Evolutionary conservation across 1,284 basidiomycete genomes (phyloP), one percentile per base, ranked within the genome.

Genomic region (Tilletia setariae): DNA sequence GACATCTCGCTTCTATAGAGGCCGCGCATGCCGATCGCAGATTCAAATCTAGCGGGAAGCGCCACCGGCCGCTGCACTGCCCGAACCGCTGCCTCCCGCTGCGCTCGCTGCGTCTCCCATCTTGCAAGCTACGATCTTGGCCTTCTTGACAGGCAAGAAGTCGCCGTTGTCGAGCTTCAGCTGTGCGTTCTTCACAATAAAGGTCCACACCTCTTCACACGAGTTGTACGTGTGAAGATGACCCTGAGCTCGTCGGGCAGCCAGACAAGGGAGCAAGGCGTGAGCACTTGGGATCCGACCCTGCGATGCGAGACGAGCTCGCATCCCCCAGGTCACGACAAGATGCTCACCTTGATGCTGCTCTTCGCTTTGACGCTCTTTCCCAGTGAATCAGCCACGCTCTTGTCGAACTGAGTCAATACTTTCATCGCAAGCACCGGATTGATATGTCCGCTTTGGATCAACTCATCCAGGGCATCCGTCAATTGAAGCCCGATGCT

Each of bases 391-490:
- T 79, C 79, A 19, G 80, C 80, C 64, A 82, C 78, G 28, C 78
- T 74, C 65, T 76, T 76, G 67, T 82, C 80, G 49, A 82, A 82
- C 67, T 82, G 79, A 68, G 79, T 92, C 68, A 98, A 85, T 8
- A 98, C 93, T 82, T 95, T 92, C 91, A 98, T 94, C 15, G 95
- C 95, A 72, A 98, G 85, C 84, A 98, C 94, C 1, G 96, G 95
- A 23, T 94, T 96, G 77, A 98, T 98, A 69, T 93, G 90, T 1
- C 95, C 95, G 76, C 91, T 92, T 65, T 94, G 96, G 80, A 98
- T 98, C 71, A 98, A 88, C 85, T 98, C 95, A 85, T 98, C 95
- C 76, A 98, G 89, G 73, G 95, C 94, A 86, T 98, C 95, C n/a
- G 95, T 97, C 67, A 98, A 87, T 61, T 95, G 93, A 87, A 94